Conservation (phyloP, 116 monocot genomes). For the Thalassia testudinum region DNA sequence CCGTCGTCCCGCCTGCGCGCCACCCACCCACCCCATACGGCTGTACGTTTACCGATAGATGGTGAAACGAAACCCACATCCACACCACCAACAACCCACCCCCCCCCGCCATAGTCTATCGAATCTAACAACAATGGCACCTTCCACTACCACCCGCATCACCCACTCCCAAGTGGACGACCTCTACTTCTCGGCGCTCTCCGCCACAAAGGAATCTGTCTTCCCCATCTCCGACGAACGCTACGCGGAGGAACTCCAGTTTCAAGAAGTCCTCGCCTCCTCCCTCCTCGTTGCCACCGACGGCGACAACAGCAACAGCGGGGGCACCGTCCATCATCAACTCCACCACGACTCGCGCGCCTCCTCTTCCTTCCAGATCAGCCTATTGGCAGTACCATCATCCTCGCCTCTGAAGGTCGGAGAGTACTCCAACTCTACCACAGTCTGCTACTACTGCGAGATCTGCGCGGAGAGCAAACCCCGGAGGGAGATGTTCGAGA, state of each 20-base stretch:
- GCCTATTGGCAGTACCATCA: not conserved
- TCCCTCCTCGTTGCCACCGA: not conserved
- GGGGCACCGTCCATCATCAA: not conserved
- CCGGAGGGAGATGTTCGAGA: slow-evolving; percentile 2
- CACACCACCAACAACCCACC: too few species aligned
- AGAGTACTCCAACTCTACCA: not conserved
- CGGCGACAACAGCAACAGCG: not conserved
- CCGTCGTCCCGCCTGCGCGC: too few species aligned
- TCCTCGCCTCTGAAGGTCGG: not conserved
- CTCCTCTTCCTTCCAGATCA: too few species aligned
- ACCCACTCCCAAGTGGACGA: slow-evolving; percentile 36
- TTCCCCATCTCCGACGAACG: slow-evolving; percentile 39
- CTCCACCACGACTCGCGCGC: not conserved
- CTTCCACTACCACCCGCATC: too few species aligned
- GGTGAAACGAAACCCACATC: too few species aligned
- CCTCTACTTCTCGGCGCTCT: slow-evolving; percentile 34
- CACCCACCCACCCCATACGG: too few species aligned
- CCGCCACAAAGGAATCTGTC: slow-evolving; percentile 10
- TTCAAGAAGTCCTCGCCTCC: slow-evolving; percentile 43
- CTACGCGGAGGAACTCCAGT: slow-evolving; percentile 34
- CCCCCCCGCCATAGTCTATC: too few species aligned
- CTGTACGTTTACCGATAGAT: too few species aligned
- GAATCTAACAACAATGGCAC: too few species aligned
- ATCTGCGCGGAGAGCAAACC: slow-evolving; percentile 31
- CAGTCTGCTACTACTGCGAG: slow-evolving; percentile 14